phyloP scores from a whole-genome alignment of 208 protist genomes.

The Vickermania spadyakhi region DNA sequence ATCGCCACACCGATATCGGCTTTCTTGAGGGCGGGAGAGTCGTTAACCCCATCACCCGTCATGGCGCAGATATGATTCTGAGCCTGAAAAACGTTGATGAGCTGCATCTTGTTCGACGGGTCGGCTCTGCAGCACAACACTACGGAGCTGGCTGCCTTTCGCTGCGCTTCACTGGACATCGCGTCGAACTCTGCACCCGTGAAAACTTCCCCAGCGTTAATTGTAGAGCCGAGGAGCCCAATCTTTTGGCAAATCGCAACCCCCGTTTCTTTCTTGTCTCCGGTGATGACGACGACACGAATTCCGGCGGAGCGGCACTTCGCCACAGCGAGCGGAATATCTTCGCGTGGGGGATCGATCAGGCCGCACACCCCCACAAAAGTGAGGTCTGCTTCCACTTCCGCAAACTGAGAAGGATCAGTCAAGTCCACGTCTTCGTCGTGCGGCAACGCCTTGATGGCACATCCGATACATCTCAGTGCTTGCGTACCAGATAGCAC shows the following conservation, averaged over 20 bases:
- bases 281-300: constrained; percentile 97
- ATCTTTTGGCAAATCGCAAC: constrained; percentile 93
- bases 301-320: constrained; percentile 93
- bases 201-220: constrained; percentile 27
- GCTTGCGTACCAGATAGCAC: constrained; percentile 49
- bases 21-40: constrained; percentile 96
- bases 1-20: constrained; percentile 99
- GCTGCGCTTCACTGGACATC: constrained; percentile 50
- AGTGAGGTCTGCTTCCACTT: constrained; percentile 77
- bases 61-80: constrained; percentile 81
- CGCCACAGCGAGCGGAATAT: constrained; percentile 84
- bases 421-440: constrained; percentile 28
- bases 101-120: constrained; percentile 80
- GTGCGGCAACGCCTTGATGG: constrained; percentile 32
- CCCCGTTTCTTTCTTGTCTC: constrained; percentile 94
- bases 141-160: constrained; percentile 34
- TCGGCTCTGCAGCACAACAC: constrained; percentile 80
- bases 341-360: constrained; percentile 89
- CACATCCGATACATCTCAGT: constrained; percentile 80
- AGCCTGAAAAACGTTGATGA: constrained; percentile 78
- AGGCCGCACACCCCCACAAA: constrained; percentile 91
- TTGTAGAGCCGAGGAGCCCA: constrained; percentile 73
- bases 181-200: constrained; percentile 67
- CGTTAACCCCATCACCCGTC: constrained; percentile 91
- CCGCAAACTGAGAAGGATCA: constrained; percentile 51